phyloP scores from a whole-genome alignment of 441 rosid species.

The Gossypium aridum region DNA sequence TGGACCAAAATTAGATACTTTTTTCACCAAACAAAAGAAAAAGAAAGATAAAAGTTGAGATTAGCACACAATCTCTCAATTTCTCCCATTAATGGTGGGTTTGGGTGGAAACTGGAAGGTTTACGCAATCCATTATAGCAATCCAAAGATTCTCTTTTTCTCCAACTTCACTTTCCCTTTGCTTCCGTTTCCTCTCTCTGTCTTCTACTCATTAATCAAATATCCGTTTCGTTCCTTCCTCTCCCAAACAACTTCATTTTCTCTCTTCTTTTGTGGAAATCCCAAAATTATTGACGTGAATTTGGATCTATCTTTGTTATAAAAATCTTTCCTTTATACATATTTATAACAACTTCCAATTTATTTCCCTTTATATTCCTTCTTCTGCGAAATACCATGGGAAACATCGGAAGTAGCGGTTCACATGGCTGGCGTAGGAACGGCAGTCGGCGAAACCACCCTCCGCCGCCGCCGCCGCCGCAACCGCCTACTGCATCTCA shows the following conservation, averaged over 20 bases:
- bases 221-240: not conserved
- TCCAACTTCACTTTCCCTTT: not conserved
- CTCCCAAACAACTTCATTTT: not conserved
- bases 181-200: not conserved
- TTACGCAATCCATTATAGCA: conserved; percentile 33
- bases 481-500: conserved; percentile 41
- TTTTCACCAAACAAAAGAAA: not conserved
- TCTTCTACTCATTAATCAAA: not conserved
- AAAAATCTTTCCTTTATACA: not conserved
- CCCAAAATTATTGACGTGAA: not conserved
- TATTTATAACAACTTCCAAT: not conserved
- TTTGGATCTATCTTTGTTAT: not conserved
- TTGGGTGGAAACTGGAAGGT: conserved; percentile 46
- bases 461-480: conserved; percentile 13
- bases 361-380: not conserved
- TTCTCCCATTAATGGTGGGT: conserved; percentile 15
- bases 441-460: conserved; percentile 34
- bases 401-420: conserved; percentile 54
- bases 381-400: conserved; percentile 33
- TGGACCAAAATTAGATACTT: not conserved
- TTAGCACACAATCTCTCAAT: conserved; percentile 6
- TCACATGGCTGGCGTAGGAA: conserved; percentile 44
- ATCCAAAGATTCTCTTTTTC: not conserved
- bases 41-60: not conserved
- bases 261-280: not conserved